Evolutionary conservation across 1,139 yeast species (phyloP), one percentile per base, ranked within the genome.

Genomic region (Taphrina wiesneri): DNA sequence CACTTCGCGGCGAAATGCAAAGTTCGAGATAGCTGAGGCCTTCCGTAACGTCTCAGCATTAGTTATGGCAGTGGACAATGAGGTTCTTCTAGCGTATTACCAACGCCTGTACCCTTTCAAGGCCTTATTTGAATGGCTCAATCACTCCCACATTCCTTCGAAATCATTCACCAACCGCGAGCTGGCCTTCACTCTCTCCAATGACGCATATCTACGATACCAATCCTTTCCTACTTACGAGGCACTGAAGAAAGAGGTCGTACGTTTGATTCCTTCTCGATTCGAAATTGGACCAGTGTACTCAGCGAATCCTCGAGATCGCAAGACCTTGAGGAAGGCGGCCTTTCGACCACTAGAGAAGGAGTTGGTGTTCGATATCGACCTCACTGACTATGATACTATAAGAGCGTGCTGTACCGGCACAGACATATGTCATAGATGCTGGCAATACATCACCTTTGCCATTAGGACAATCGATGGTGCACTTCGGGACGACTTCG

Each of bases 281-380:
- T 95, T 93, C 74, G 99, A 93, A 77, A 82, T 95, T 56, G 99
- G 99, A 34, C 97, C 99, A 0, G 87, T 91, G 2, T 93, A 92
- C 73, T 82, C 90, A 2, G 86, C 88, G 21, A 90, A 90, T 70
- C 99, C 99, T 11, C 85, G 85, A 65, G 91, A 91, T 70, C 82
- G 96, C 60, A 92, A 90, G 73, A 80, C 85, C 13, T 79, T 90
- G n/a, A 85, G 96, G 25, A 90, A 90, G 72, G 82, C 83, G 56
- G 88, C 91, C 26, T 84, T 91, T 85, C 86, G 86, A 72, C 95
- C 99, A 0, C 73, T 88, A 39, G 81, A 85, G 70, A 93, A 93
- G 75, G 99, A 93, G 75, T 80, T 93, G 70, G 97, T 92, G 7
- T 88, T 93, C 71, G 99, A 93, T 85, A 93, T 93, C 71, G 99